Base-by-base conservation (phyloP, 2,329 filamentous ascomycete genomes). In the Aspergillus sp. region DNA sequence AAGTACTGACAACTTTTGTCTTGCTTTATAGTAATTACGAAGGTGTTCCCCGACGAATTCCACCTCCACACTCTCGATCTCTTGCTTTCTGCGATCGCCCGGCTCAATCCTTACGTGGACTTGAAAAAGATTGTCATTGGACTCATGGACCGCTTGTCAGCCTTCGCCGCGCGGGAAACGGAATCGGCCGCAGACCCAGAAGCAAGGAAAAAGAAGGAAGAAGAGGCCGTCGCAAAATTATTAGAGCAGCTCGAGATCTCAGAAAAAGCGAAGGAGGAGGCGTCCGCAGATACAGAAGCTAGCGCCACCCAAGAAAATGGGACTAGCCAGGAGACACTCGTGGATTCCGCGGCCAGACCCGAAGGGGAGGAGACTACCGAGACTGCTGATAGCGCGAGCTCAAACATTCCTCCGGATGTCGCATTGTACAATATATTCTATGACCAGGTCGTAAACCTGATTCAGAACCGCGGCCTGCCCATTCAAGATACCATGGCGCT, bases 361-460 rank as follows among this genome's bases (percentile, higher is more conserved):
- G 50, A 44, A 12, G 63, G 61, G 44, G 57, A 57, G 47, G 56
- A 57, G 47, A 54, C 59, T 38, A 53, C 60, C 51, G 60, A 64
- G 36, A 68, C 66, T 47, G 60, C 63, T 36, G 64, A 58, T 28
- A 42, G 42, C 30, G 44, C 70, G 64, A 62, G 77, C 72, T 47
- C 60, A 34, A 57, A 47, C 19, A 55, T 59, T 42, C 64, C 67
- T 29, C 73, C 83, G 44, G 84, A 88, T 58, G 82, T 95, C 48
- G 91, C 88, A 68, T 79, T 98, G 27, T 97, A 97, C 66, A 90
- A 97, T 68, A 88, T 97, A 49, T 98, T 97, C 75, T 94, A 97
- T 62, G 85, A 89, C 44, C 93, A 97, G 67, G 93, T 97, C 52
- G 86, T 94, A 62, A 90, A 91, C 60, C 75, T 98, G 44, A 90